These are phyloP conservation scores for Salvia splendens DNA, from an alignment of 257 asterid genomes.

Conservation along the genomic window DNA sequence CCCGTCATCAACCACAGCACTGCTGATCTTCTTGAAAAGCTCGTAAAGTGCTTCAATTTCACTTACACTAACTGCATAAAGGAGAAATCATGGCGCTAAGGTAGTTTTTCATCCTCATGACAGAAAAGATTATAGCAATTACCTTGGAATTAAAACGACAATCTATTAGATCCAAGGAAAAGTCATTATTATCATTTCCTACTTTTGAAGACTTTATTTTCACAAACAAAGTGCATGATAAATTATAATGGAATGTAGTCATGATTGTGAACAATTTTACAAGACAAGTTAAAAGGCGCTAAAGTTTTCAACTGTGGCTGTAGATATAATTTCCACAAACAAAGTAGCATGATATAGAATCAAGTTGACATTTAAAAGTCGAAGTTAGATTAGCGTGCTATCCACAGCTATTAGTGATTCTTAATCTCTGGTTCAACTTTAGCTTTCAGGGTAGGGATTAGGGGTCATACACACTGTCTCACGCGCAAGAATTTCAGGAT, in stretches of 20 bases:
- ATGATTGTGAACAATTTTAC: background rate
- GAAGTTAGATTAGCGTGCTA: slow-evolving; percentile 12
- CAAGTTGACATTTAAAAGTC: slow-evolving; percentile 16
- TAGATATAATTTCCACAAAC: slow-evolving; percentile 7
- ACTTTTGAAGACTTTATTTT: slow-evolving; percentile 16
- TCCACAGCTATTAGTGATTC: background rate
- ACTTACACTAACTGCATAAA: slow-evolving; percentile 71
- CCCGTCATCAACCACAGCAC: slow-evolving; percentile 84
- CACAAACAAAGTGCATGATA: background rate
- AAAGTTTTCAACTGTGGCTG: background rate
- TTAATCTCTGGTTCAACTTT: too few species aligned
- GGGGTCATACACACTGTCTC: slow-evolving; percentile 93
- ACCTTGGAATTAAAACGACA: slow-evolving; percentile 5
- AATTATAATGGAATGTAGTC: background rate
- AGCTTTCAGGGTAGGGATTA: background rate
- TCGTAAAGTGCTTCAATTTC: slow-evolving; percentile 88
- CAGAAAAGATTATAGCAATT: slow-evolving; percentile 1
- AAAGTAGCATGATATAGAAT: slow-evolving; percentile 2
- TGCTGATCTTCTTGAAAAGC: slow-evolving; percentile 76
- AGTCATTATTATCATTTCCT: background rate
- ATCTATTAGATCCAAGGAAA: slow-evolving; percentile 16
- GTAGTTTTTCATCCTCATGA: slow-evolving; percentile 21
- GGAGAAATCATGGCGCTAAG: slow-evolving; percentile 23
- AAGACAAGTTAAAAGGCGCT: background rate
- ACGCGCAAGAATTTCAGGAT: slow-evolving; percentile 94